Evolutionary conservation across 495 filamentous ascomycete species (phyloP).

Genomic region (Lasiosphaeria miniovina): DNA sequence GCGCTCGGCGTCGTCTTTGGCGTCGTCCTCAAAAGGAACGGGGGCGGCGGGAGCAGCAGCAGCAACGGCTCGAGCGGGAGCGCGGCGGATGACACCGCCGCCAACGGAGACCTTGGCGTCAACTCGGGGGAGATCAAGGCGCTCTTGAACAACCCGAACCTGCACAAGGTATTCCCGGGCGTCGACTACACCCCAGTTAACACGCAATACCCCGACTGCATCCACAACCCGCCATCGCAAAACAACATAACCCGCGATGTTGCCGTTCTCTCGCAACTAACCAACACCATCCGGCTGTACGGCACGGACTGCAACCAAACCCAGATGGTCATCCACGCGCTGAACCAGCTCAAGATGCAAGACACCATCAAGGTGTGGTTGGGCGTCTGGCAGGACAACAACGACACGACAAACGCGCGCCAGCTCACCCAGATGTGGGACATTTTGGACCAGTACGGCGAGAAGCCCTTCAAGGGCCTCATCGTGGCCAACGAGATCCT

Average conservation of each 20-base stretch:
- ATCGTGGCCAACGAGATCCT: conserved; percentile 95
- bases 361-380: conserved; percentile 86
- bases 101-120: conserved; percentile 67
- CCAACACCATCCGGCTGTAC: conserved; percentile 85
- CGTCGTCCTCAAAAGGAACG: conserved; percentile 54
- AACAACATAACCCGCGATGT: conserved; percentile 94
- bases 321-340: conserved; percentile 84
- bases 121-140: conserved; percentile 77
- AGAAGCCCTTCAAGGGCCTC: conserved; percentile 71
- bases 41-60: conserved; percentile 8
- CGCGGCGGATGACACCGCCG: conserved; percentile 42
- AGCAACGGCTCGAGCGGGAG: conserved; percentile 18
- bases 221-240: conserved; percentile 74
- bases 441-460: conserved; percentile 66
- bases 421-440: conserved; percentile 79
- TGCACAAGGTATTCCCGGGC: conserved; percentile 95
- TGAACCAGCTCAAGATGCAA: conserved; percentile 67
- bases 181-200: conserved; percentile 95
- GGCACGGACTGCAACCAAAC: conserved; percentile 99
- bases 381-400: conserved; percentile 88
- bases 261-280: conserved; percentile 87
- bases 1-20: conserved; percentile 79
- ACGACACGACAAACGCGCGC: conserved; percentile 76
- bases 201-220: conserved; percentile 83
- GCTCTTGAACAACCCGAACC: conserved; percentile 71